These are phyloP conservation scores for Canna indica DNA, from an alignment of 176 grass and related monocot genomes.

Conservation along the genomic window DNA sequence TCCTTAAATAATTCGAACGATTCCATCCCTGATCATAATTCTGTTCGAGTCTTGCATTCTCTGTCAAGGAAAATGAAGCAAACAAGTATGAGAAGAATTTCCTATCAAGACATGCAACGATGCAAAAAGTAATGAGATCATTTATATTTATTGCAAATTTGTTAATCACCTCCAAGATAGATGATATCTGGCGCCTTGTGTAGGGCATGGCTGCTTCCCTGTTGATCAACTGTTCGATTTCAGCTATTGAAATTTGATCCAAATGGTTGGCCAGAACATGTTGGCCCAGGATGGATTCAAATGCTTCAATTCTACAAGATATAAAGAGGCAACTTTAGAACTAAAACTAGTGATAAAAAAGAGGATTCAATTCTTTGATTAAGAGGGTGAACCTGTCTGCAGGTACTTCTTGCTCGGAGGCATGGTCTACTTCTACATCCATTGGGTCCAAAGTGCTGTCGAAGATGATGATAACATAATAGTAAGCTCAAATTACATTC, in stretches of 20 bases:
- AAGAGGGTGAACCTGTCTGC: constrained; percentile 37
- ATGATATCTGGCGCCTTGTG: too few species aligned
- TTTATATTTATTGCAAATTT: not conserved
- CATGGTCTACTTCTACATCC: constrained; percentile 66
- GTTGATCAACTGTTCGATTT: too few species aligned
- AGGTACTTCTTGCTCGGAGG: constrained; percentile 41
- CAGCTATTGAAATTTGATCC: too few species aligned
- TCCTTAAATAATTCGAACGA: too few species aligned
- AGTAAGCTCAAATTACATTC: too few species aligned
- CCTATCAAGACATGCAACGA: too few species aligned
- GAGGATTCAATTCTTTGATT: constrained; percentile 3
- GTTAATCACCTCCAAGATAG: constrained; percentile 67
- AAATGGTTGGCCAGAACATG: constrained; percentile 70
- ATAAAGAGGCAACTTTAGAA: constrained; percentile 19
- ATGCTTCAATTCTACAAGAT: constrained; percentile 46
- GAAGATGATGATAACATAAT: constrained; percentile 27
- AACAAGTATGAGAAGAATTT: not conserved
- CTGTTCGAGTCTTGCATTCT: constrained; percentile 91
- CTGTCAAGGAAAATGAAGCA: constrained; percentile 37
- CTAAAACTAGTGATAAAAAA: too few species aligned
- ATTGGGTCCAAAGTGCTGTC: constrained; percentile 47
- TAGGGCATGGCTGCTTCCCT: too few species aligned
- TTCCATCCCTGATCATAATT: too few species aligned
- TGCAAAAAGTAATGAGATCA: not conserved
- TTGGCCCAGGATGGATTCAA: constrained; percentile 66